Percentiles rank a stretch among this genome's conserved stretches.
phyloP scores from a whole-genome alignment of 345 rosid species.

The thale cress (Arabidopsis thaliana) region TAIR10.1 NC_003070.9:25747001-25747500 shows the following conservation, averaged over 20 bases:
- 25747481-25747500: constrained; percentile 72
- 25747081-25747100: constrained; percentile 92
- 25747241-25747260: neutral
- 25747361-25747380: constrained; percentile 76
- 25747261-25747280: neutral
- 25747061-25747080: constrained; percentile 80
- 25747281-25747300: neutral
- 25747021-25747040: constrained; percentile 95
- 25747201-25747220: constrained; percentile 77
- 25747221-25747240: constrained; percentile 41
- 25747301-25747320: neutral
- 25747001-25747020: constrained; percentile 78
- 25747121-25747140: constrained; percentile 80
- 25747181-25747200: constrained; percentile 87
- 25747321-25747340: neutral
- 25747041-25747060: constrained; percentile 79
- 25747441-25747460: constrained; percentile 68
- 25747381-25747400: constrained; percentile 84
- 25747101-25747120: constrained; percentile 90
- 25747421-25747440: constrained; percentile 60
- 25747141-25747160: constrained; percentile 93
- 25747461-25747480: constrained; percentile 61
- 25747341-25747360: neutral
- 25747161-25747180: constrained; percentile 77
- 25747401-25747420: constrained; percentile 72